Conservation (phyloP, 208 protist genomes). For the Acanthamoeba quina region DNA sequence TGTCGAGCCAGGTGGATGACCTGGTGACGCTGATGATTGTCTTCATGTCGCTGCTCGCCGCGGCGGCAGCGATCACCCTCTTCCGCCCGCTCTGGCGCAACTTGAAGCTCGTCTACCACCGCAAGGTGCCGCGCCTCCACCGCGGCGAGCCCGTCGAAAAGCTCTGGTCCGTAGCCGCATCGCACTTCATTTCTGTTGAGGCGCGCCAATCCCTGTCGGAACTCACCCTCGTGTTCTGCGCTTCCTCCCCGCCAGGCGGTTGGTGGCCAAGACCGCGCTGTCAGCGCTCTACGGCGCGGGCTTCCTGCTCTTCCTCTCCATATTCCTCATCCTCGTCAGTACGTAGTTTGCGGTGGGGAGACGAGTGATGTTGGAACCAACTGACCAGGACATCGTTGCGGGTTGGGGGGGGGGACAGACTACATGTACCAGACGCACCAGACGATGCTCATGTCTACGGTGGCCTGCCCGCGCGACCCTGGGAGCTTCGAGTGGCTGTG, state of each 20-base stretch:
- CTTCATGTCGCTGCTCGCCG: slow-evolving; percentile 5
- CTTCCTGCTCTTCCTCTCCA: background rate
- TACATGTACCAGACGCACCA: slow-evolving; percentile 3
- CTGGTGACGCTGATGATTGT: slow-evolving; percentile 22
- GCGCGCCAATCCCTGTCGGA: too few relatives aligned
- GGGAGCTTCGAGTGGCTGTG: slow-evolving; percentile 53
- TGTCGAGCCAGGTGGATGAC: slow-evolving; percentile 49
- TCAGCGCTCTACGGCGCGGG: background rate
- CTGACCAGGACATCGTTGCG: too few relatives aligned
- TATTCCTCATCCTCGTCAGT: slow-evolving; percentile 25
- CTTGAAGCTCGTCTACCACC: slow-evolving; percentile 52
- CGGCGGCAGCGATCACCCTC: background rate
- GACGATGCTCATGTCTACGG: background rate
- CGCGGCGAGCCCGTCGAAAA: slow-evolving; percentile 41
- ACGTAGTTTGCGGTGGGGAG: too few relatives aligned
- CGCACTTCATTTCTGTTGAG: too few relatives aligned
- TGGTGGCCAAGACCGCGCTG: background rate
- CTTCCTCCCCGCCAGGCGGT: background rate
- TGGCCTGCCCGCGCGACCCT: slow-evolving; percentile 9
- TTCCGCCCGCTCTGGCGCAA: slow-evolving; percentile 51
- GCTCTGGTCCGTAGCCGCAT: background rate
- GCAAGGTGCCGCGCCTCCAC: slow-evolving; percentile 26
- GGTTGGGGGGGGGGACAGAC: background rate
- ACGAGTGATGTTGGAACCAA: too few relatives aligned
- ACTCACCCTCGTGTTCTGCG: too few relatives aligned